Evolutionary conservation across 1,284 basidiomycete genomes (phyloP), one percentile per base, ranked within the genome.

Genomic region (Malassezia globosa): DNA sequence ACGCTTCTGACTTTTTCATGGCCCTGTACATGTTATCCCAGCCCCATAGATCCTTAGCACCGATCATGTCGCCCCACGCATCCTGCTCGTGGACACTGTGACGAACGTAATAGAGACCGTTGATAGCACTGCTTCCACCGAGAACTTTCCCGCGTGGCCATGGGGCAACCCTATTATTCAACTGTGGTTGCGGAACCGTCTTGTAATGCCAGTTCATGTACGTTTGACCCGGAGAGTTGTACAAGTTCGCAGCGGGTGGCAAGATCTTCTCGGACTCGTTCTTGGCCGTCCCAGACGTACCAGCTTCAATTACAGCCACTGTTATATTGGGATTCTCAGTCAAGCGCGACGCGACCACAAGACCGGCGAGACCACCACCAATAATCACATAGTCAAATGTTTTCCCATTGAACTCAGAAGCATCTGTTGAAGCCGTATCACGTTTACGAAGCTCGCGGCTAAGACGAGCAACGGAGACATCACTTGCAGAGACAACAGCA

Each of bases 331-430:
- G 42, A 42, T 69, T 59, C 25, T 63, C 55, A 1, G 61, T 58
- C 14, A 69, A 55, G 0, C 66, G 56, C 5, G 53, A 52, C 8
- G 66, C 66, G 5, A 69, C 56, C 3, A 55, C 54, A 6, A 69
- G 51, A 21, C 66, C 66, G 3, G 64, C 63, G 22, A 87, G 87
- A 2, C 92, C 92, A 24, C 64, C 66, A 10, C 66, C 66, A 26
- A 66, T 55, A 21, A 69, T 51, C 38, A 69, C 41, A 34, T 66
- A 69, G 58, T 68, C 81, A 44, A 58, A 66, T 2, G 54, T 52
- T 35, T 51, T 26, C 13, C 46, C 52, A 7, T 49, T 34, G 33
- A 64, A 18, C n/a, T 51, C 43, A 21, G 31, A 24, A n/a, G 42
- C 23, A 7, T 37, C 37, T 5, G 29, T 31, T 0, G 24, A 19